A percentile compares a stretch with the other conserved stretches of the same genome.
Evolutionary conservation across 2,329 filamentous ascomycete species (phyloP).

Genomic region (Hymenoscyphus albidus): DNA sequence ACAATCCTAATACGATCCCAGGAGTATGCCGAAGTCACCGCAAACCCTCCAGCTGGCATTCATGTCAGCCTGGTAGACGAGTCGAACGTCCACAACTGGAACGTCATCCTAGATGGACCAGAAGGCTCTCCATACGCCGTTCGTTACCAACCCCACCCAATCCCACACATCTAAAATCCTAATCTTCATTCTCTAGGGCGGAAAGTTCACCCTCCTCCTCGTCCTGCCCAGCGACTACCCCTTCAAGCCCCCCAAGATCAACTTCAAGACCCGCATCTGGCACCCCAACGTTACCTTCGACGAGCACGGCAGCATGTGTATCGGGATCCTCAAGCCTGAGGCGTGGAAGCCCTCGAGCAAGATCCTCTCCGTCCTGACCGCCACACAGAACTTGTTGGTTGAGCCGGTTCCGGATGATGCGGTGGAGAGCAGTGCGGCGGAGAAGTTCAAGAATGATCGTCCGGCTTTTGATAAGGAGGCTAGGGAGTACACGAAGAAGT

Average conservation of each 20-base stretch:
- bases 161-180: background rate
- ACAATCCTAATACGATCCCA: conserved; percentile 32
- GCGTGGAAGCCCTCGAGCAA: conserved; percentile 72
- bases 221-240: conserved; percentile 67
- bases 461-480: conserved; percentile 62
- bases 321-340: conserved; percentile 66
- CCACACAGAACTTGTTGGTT: conserved; percentile 59
- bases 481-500: conserved; percentile 63
- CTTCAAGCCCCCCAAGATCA: conserved; percentile 68
- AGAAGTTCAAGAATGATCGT: conserved; percentile 63
- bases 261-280: conserved; percentile 71
- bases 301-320: conserved; percentile 69
- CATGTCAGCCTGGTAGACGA: conserved; percentile 56
- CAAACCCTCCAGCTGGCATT: conserved; percentile 53
- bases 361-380: conserved; percentile 60
- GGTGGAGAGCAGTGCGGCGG: conserved; percentile 64
- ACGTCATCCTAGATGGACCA: conserved; percentile 63
- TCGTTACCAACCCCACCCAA: conserved; percentile 30
- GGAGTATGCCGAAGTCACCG: conserved; percentile 58
- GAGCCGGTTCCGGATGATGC: conserved; percentile 71
- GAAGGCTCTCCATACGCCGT: conserved; percentile 62
- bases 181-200: conserved; percentile 43
- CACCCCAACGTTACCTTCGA: conserved; percentile 74
- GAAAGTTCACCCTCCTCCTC: conserved; percentile 62
- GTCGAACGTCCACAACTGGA: conserved; percentile 64